Evolutionary conservation across 208 protist genomes (phyloP).

Genomic region (Endotrypanum monterogeii): DNA sequence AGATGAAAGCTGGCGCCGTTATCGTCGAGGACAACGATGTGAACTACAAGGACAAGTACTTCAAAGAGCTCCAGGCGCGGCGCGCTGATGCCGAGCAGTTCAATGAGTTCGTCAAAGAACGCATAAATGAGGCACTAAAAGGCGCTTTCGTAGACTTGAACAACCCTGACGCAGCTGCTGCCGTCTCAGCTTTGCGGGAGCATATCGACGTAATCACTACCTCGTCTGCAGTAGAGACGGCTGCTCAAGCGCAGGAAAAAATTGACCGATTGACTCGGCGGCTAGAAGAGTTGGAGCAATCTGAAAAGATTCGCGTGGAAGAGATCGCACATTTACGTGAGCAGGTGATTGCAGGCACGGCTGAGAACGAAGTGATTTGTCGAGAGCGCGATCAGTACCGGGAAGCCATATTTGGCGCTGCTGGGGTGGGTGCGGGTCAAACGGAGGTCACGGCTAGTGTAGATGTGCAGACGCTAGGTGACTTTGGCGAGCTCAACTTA

Average conservation of each 20-base stretch:
- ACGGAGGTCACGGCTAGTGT: background rate
- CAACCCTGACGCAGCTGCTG: conserved; percentile 38
- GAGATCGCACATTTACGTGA: conserved; percentile 57
- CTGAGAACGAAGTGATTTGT: conserved; percentile 61
- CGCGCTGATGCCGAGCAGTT: conserved; percentile 75
- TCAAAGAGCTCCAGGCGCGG: conserved; percentile 61
- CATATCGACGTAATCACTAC: conserved; percentile 65
- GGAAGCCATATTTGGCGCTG: conserved; percentile 63
- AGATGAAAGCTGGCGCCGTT: conserved; percentile 75
- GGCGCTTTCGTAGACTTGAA: conserved; percentile 53
- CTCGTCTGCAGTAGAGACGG: conserved; percentile 17
- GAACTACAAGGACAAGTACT: conserved; percentile 84
- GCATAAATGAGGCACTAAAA: conserved; percentile 68
- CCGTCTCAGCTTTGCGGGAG: conserved; percentile 55
- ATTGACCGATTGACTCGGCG: conserved; percentile 46
- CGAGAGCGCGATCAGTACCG: conserved; percentile 84
- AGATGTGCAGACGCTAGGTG: background rate
- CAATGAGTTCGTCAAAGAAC: conserved; percentile 72
- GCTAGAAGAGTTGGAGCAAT: conserved; percentile 67
- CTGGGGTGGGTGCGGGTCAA: conserved; percentile 15
- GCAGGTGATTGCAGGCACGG: conserved; percentile 47
- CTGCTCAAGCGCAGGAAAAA: conserved; percentile 28
- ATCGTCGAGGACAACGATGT: conserved; percentile 66
- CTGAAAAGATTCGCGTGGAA: conserved; percentile 52
- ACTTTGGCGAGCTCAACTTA: conserved; percentile 10